Base-by-base conservation (phyloP, 352 stramenopile species). In the Pythium folliculosum region DNA sequence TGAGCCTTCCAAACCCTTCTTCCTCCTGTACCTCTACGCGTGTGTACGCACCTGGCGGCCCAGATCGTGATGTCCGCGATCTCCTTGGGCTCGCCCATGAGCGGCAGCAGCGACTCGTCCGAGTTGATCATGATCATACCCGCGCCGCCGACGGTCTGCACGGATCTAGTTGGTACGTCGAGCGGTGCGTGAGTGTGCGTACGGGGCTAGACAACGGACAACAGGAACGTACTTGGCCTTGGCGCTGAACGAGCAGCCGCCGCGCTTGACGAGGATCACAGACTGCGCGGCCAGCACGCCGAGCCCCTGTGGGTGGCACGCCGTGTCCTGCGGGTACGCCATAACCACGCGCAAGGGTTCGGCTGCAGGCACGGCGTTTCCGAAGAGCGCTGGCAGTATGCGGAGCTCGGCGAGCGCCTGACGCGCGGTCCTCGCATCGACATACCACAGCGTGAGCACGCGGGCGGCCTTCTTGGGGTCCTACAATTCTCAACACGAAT, bases 61-160 rank as follows among this genome's bases (percentile, higher is more conserved):
- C 83, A 91, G 59, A 88, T 88, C 13, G 70, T 72, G 51, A 91
- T 56, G 4, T 79, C 73, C 19, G 74, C 37, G 19, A 78, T 67
- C 51, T 91, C 83, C 66, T 75, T 80, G 37, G 81, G 70, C 53
- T 91, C 77, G 22, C 72, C 81, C 83, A 89, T 89, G 58, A 90
- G 75, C 40, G 83, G 76, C 19, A 88, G 69, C 19, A 91, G 70
- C 52, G 78, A 80, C 25, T 88, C 79, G 43, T 91, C 80, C 30
- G 76, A 79, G 70, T 89, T 91, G 60, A 86, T 75, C 43, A 91
- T 62, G 59, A 91, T 68, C 78, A 91, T 88, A 6, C 82, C 82
- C 10, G 73, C 76, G 27, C 66, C 82, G 23, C 82, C 82, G 43
- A 82, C 77, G 2, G 84, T 57, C 43, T 91, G 77, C 16, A 76